Percentiles rank a stretch among this genome's conserved stretches.
Conservation (phyloP, 768 basidiomycete species). For the Imleria badia region DNA sequence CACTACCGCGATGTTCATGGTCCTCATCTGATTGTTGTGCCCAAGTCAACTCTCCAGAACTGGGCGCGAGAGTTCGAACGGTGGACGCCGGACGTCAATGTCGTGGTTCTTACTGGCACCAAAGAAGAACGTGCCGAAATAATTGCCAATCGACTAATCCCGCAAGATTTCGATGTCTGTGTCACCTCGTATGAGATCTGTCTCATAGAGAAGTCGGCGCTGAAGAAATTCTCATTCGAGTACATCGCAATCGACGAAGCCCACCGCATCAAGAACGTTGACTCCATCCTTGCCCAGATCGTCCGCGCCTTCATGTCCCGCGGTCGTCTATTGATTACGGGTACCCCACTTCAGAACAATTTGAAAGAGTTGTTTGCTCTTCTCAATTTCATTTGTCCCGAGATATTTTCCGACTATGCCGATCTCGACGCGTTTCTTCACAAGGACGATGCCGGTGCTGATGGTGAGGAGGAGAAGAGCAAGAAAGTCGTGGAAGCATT, state of each 20-base stretch:
- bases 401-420: slow-evolving; percentile 88
- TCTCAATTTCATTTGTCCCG: slow-evolving; percentile 95
- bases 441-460: slow-evolving; percentile 70
- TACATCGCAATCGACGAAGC: slow-evolving; percentile 99
- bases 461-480: slow-evolving; percentile 78
- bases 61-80: slow-evolving; percentile 91
- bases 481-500: slow-evolving; percentile 95
- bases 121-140: slow-evolving; percentile 88
- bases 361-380: slow-evolving; percentile 92
- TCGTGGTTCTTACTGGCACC: slow-evolving; percentile 77
- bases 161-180: slow-evolving; percentile 89
- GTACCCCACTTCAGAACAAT: slow-evolving; percentile 96
- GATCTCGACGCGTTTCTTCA: slow-evolving; percentile 95
- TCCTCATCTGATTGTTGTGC: slow-evolving; percentile 94
- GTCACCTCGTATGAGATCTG: slow-evolving; percentile 98
- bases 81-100: slow-evolving; percentile 89
- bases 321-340: slow-evolving; percentile 91
- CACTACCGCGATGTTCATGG: slow-evolving; percentile 74
- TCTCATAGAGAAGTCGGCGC: slow-evolving; percentile 86
- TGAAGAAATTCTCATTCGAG: slow-evolving; percentile 95
- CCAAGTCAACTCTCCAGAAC: slow-evolving; percentile 98
- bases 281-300: slow-evolving; percentile 93
- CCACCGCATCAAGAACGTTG: slow-evolving; percentile 98
- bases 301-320: slow-evolving; percentile 87
- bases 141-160: slow-evolving; percentile 74